Evolutionary conservation across 2,329 filamentous ascomycete genomes (phyloP), one percentile per base, ranked within the genome.

Genomic region (Monilinia polystroma): DNA sequence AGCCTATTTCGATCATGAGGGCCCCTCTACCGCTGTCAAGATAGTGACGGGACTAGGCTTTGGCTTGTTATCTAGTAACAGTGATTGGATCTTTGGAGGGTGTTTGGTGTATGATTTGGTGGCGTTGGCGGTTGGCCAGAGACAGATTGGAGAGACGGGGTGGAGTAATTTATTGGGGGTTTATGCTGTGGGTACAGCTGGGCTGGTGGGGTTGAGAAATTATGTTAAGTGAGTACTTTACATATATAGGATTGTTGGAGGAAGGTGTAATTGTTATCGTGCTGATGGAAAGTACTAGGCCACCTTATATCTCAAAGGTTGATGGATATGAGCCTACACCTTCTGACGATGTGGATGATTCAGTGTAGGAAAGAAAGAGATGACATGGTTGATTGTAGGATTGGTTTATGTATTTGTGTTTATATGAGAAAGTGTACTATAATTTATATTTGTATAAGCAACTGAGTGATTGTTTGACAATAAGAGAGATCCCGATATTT

Each of bases 71-170:
- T 82, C 81, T 2, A 79, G 79, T 12, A 71, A 75, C 47, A 85
- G 83, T 70, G 85, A 87, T 72, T 87, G 84, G 84, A 85, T 87
- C 63, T 83, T 87, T 62, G 85, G 85, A 0, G 83, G 81, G 0
- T 86, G 85, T 71, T 73, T 87, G 68, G 84, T 85, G 0, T 87
- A 87, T 72, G 83, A 87, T 73, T 77, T 87, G 23, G 77, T 86
- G 18, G 84, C 81, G 10, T 71, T 87, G 68, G 78, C 79, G 41
- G 80, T 84, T 0, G 85, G 85, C 0, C 85, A 87, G 75, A 77
- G 77, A 10, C 77, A 76, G 4, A 79, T 79, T 64, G 77, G 73
- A 1, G 77, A 81, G 49, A 69, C 71, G 8, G 76, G 76, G 1
- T 87, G 84, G 85, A 80, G 83, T 45, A 79, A 76, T 65, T 69